Percentiles rank a stretch among this genome's conserved stretches.
Conservation (phyloP, 2,329 filamentous ascomycete genomes). For the Sphaerulina vaccinii region DNA sequence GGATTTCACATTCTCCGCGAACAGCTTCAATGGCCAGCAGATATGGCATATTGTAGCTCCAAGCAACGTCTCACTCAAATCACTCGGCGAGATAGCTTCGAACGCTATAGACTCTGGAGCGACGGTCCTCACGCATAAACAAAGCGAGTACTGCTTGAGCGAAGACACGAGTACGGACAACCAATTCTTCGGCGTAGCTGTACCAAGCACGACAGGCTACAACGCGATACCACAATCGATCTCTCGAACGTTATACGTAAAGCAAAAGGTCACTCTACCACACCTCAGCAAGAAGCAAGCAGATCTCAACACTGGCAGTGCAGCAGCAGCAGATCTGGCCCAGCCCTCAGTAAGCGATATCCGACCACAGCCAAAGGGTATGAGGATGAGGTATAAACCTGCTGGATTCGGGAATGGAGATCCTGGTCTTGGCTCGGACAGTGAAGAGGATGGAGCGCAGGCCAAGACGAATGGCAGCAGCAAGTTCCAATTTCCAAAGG, state of each 20-base stretch:
- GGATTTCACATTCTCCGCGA: constrained; percentile 48
- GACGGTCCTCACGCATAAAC: constrained; percentile 61
- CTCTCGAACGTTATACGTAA: constrained; percentile 63
- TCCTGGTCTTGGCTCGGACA: constrained; percentile 42
- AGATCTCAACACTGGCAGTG: constrained; percentile 41
- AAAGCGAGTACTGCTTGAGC: constrained; percentile 55
- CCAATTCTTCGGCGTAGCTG: constrained; percentile 24
- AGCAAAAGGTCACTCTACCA: constrained; percentile 59
- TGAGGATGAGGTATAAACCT: constrained; percentile 67
- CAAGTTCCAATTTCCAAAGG: constrained; percentile 30
- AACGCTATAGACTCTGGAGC: constrained; percentile 55
- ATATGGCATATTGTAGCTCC: constrained; percentile 80
- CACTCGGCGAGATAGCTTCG: constrained; percentile 64
- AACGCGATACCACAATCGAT: constrained; percentile 46
- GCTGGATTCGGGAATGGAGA: constrained; percentile 56
- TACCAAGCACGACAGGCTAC: constrained; percentile 34
- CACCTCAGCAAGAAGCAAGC: constrained; percentile 43
- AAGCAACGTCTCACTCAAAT: constrained; percentile 64
- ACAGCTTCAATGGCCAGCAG: constrained; percentile 66
- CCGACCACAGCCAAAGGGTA: constrained; percentile 64
- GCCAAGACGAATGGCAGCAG: constrained; percentile 13
- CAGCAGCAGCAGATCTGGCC: constrained; percentile 44
- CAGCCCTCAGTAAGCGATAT: constrained; percentile 53
- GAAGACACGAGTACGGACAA: constrained; percentile 16
- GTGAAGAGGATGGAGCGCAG: constrained; percentile 42